Evolutionary conservation across 495 filamentous ascomycete genomes (phyloP).

Genomic region (Penicillium manginii): DNA sequence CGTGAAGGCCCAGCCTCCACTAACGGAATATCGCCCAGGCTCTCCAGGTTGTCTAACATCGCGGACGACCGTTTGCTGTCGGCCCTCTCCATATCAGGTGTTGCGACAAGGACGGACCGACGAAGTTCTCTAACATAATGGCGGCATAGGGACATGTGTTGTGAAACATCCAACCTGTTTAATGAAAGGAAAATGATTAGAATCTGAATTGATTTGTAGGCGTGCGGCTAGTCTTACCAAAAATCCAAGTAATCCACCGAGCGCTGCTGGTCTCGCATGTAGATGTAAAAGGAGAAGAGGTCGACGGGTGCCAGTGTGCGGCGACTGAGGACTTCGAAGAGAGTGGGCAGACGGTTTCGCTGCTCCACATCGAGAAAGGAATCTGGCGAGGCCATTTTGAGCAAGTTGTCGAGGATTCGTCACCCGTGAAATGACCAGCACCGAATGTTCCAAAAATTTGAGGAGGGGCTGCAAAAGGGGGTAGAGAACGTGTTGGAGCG

Average conservation of each 20-base stretch:
- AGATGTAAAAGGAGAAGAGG: constrained; percentile 98
- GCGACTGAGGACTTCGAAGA: constrained; percentile 93
- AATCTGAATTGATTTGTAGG: not conserved
- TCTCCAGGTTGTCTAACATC: constrained; percentile 72
- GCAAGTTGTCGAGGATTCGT: constrained; percentile 6
- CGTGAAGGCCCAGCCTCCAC: constrained; percentile 50
- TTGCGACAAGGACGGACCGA: constrained; percentile 88
- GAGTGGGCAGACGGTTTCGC: constrained; percentile 86
- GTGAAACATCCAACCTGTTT: constrained; percentile 93
- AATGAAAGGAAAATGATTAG: constrained; percentile 6
- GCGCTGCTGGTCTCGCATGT: constrained; percentile 97
- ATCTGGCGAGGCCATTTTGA: constrained; percentile 40
- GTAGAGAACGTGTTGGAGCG: constrained; percentile 17
- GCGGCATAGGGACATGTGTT: constrained; percentile 97
- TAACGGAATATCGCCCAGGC: constrained; percentile 60
- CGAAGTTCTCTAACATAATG: constrained; percentile 97
- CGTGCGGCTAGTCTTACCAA: constrained; percentile 62
- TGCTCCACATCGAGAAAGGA: constrained; percentile 41
- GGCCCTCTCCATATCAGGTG: constrained; percentile 83
- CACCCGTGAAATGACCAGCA: constrained; percentile 28
- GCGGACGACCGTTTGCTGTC: constrained; percentile 83
- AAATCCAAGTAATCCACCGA: constrained; percentile 98
- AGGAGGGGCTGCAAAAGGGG: constrained; percentile 25
- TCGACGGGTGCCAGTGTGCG: constrained; percentile 91
- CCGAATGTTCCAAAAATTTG: constrained; percentile 19